Evolutionary conservation across 139 green algal genomes (phyloP), one percentile per base, ranked within the genome.

Genomic region (Chlorella sorokiniana): DNA sequence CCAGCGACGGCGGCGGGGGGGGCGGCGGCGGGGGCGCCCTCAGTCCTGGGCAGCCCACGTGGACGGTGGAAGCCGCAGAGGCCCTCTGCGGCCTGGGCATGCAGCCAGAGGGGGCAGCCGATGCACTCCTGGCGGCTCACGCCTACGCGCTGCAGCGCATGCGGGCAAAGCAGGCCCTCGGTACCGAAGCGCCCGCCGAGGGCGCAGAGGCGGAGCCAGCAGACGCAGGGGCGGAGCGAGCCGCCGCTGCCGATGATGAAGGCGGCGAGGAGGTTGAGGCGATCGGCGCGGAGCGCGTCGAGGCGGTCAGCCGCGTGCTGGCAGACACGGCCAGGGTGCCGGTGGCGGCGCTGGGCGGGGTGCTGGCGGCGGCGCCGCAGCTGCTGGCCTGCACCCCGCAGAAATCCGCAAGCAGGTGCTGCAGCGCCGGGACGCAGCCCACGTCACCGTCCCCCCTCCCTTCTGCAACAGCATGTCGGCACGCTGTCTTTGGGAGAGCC

Each of bases 381-480:
- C 40, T 81, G 56, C 75, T 81, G 75, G 75, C 20, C 75, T 70
- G 59, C 75, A 29, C 56, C 25, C 40, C 75, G 33, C 61, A 45
- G 63, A 22, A 41, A 4, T 5, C 63, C 22, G 20, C 14, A 23
- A 52, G 38, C 65, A 51, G 31, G 37, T 48, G 18, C 6, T 65
- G 56, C 56, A n/a, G n/a, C 18, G 18, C 56, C 29, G 56, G 18
- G 14, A 59, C 14, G 14, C 48, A 59, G 16, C 48, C 48, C 11
- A 16, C 48, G 14, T 25, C 14, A 11, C 48, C 11, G 48, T 59
- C 14, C 16, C 48, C 48, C n/a, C n/a, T n/a, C n/a, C n/a, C n/a
- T n/a, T n/a, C n/a, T n/a, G n/a, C n/a, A n/a, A n/a, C n/a, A n/a
- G n/a, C n/a, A n/a, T n/a, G n/a, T n/a, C n/a, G n/a, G n/a, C n/a